These are phyloP conservation scores for Penicillium sp. DNA, from an alignment of 2,329 filamentous ascomycete genomes.

Conservation along the genomic window DNA sequence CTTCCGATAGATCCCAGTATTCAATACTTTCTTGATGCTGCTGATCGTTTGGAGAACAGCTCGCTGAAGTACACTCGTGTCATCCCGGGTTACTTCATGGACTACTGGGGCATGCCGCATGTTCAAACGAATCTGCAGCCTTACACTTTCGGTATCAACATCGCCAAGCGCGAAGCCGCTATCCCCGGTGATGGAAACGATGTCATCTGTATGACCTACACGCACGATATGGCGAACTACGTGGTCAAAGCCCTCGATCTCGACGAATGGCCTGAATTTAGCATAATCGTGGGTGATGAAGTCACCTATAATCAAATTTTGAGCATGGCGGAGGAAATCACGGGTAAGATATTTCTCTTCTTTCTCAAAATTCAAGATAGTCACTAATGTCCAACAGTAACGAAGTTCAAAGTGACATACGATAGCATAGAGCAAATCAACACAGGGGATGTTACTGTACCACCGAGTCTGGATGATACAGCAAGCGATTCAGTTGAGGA, in stretches of 20 bases:
- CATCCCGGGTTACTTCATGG: slow-evolving; percentile 48
- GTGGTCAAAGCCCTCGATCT: slow-evolving; percentile 45
- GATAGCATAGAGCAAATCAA: slow-evolving; percentile 35
- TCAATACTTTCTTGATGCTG: slow-evolving; percentile 30
- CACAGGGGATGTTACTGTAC: slow-evolving; percentile 36
- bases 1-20: slow-evolving; percentile 32
- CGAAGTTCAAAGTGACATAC: slow-evolving; percentile 38
- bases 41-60: slow-evolving; percentile 31
- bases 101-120: slow-evolving; percentile 46
- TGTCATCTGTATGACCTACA: slow-evolving; percentile 50
- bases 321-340: slow-evolving; percentile 43
- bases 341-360: slow-evolving; percentile 30
- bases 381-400: slow-evolving; percentile 19
- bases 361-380: neutral
- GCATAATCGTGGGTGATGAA: slow-evolving; percentile 40
- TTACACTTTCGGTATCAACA: slow-evolving; percentile 47
- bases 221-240: slow-evolving; percentile 51
- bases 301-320: slow-evolving; percentile 49
- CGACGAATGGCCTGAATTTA: slow-evolving; percentile 46
- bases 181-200: slow-evolving; percentile 53
- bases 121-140: slow-evolving; percentile 42
- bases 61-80: slow-evolving; percentile 42
- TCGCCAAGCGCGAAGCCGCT: slow-evolving; percentile 46
- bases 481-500: slow-evolving; percentile 23
- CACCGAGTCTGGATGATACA: slow-evolving; percentile 20